Evolutionary conservation across 1,284 basidiomycete species (phyloP), one percentile per base, ranked within the genome.

Genomic region (Anthracocystis walkeri): DNA sequence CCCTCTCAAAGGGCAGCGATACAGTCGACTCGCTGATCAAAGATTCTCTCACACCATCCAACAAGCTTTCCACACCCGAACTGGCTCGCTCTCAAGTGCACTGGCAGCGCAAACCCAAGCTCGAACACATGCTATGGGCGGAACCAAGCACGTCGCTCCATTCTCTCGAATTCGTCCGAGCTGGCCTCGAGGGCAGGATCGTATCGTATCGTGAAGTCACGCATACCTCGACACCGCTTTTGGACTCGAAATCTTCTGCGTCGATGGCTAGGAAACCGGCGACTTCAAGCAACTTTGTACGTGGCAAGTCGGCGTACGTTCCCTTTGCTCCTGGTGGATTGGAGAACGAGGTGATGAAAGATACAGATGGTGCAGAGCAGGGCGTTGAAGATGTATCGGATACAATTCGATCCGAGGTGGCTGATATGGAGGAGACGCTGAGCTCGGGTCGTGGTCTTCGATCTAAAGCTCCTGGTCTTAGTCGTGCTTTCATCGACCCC

Each of bases 231-330:
- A 55, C 69, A 1, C 64, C 71, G 8, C 45, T 75, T 21, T 62
- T 72, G 21, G 74, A 81, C 49, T 65, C 70, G 11, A 74, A 65
- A 44, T 78, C 63, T 16, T 81, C 65, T 6, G 93, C 92, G 8
- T 92, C 93, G 12, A 88, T 96, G 68, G 90, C 91, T 65, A 90
- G 95, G 63, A 92, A 92, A 10, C 94, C 94, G 4, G 93, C 90
- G 7, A 64, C 72, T 6, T 88, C 87, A 50, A 89, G 89, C 73
- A 92, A 90, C 72, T 98, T 98, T 86, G 94, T 97, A 8, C 88
- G 95, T 65, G 95, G 95, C 52, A 97, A 95, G 86, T 92, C 93
- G 33, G 92, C 92, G 25, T 91, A 95, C 85, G 90, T 96, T 3
- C 95, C 95, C 0, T 78, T 78, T 35, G 76, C 72, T 11, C 76